These are phyloP conservation scores for Wallacemonas sp. DNA, from an alignment of 208 protist genomes.

Conservation along the genomic window DNA sequence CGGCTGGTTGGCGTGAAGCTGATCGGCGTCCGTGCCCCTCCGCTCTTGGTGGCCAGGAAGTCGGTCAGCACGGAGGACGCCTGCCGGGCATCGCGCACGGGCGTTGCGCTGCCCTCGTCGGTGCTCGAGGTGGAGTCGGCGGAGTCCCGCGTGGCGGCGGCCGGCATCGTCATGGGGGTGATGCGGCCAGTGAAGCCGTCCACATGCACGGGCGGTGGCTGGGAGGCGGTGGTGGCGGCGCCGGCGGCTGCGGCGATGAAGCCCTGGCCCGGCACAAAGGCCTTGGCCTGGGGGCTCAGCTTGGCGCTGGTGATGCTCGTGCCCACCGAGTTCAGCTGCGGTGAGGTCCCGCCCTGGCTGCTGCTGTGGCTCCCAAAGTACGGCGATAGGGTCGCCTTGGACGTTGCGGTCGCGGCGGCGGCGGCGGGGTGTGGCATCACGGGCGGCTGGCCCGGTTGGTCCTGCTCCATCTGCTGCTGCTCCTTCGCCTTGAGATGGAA, in stretches of 20 bases:
- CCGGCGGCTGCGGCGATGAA: not conserved
- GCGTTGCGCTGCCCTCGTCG: constrained; percentile 1
- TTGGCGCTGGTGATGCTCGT: constrained; percentile 8
- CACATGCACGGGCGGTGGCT: not conserved
- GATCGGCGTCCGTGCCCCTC: not conserved
- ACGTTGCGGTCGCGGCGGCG: not conserved
- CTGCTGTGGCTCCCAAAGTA: constrained; percentile 3
- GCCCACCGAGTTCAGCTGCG: constrained; percentile 6
- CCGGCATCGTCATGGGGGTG: not conserved
- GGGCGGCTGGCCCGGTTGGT: too few relatives aligned
- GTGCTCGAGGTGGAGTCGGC: not conserved
- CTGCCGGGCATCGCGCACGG: not conserved
- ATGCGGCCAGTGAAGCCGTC: not conserved
- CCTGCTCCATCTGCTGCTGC: not conserved
- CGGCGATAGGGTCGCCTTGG: not conserved
- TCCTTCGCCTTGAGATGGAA: too few relatives aligned
- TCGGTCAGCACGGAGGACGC: not conserved
- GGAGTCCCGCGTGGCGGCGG: not conserved
- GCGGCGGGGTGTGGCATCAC: too few relatives aligned
- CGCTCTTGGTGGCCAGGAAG: not conserved
- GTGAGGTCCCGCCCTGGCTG: not conserved
- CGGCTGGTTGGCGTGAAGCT: not conserved
- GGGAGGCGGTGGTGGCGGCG: not conserved
- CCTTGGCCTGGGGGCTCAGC: constrained; percentile 30
- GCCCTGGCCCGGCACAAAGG: constrained; percentile 23